A percentile compares a stretch with the other conserved stretches of the same genome.
These are phyloP conservation scores for Physcomitrium patens DNA, from an alignment of 225 moss, liverwort and hornwort species.

Conservation along the genomic window DNA sequence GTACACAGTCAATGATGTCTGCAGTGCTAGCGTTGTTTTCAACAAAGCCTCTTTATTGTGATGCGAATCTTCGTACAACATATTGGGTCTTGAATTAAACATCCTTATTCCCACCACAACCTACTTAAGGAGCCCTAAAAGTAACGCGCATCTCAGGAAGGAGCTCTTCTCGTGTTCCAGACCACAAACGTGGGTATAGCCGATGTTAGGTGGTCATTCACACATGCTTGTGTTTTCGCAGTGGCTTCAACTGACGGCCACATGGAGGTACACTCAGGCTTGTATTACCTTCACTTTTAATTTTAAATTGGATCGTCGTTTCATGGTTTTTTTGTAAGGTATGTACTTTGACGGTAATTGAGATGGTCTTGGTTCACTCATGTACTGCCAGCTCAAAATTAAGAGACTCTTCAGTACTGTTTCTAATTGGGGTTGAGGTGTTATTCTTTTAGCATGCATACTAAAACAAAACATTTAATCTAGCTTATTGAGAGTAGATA, in stretches of 20 bases:
- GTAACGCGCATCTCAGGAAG: conserved; percentile 61
- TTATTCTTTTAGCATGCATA: neutral
- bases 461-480: neutral
- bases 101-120: neutral
- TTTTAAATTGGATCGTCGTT: neutral
- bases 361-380: too few relatives aligned
- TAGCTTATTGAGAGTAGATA: neutral
- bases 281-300: neutral
- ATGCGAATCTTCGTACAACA: neutral
- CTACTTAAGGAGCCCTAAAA: conserved; percentile 1
- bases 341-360: too few relatives aligned
- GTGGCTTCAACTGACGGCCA: conserved; percentile 81
- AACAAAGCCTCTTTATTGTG: neutral
- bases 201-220: conserved; percentile 85
- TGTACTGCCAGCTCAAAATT: neutral
- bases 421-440: neutral
- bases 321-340: neutral
- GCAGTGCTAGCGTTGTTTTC: neutral
- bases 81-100: neutral
- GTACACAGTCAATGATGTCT: neutral
- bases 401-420: neutral
- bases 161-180: conserved; percentile 85
- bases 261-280: conserved; percentile 59
- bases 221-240: conserved; percentile 81
- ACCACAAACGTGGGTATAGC: conserved; percentile 82